Base-by-base conservation (phyloP, 164 flowering plant genomes). In the Cinnamomum chago region DNA sequence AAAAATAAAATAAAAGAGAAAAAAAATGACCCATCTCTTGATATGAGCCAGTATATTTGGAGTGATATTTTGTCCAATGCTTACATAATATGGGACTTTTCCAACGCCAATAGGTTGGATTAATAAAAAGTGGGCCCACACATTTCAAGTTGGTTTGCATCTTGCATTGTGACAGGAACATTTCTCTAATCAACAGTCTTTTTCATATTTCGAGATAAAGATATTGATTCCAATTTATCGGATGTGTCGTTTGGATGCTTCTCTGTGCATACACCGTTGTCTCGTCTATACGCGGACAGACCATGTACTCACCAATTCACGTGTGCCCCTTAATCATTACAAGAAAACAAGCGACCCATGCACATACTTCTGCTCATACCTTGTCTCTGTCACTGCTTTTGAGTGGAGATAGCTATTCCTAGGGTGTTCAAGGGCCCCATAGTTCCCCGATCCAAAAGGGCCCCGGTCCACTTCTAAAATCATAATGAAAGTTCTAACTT, bases 301-400 rank as follows among this genome's bases (percentile, higher is more conserved):
- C 76, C 55, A 80, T 69, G 93, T 88, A 90, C 93, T 89, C 87
- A 89, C 86, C 86, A 67, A 84, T 82, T 92, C 97, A 92, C 97
- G 97, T 89, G 88, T 87, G 84, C 87, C 73, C 79, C 47, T 80
- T 84, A 89, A 90, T 92, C 93, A 90, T 90, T 79, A 85, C 94
- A 88, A 90, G 84, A 78, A 84, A 86, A 92, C 94, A 92, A 92
- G 80, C 50, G 76, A 70, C 83, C 83, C 87, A 84, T 78, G 78
- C 87, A 80, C 79, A 75, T 72, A 79, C 79, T 55, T 67, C 87
- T 84, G 81, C 81, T 72, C 79, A 76, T 50, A 24, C 47, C 74
- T 83, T 87, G 86, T 85, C 89, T 81, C 82, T 83, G 76, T 62
- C 77, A 4, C 17, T 55, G 17, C 60, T 55, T 15, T 15, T 12